A percentile compares a stretch with the other conserved stretches of the same genome.
Conservation (phyloP, 768 basidiomycete genomes). For the Hortiboletus flavorubellus region DNA sequence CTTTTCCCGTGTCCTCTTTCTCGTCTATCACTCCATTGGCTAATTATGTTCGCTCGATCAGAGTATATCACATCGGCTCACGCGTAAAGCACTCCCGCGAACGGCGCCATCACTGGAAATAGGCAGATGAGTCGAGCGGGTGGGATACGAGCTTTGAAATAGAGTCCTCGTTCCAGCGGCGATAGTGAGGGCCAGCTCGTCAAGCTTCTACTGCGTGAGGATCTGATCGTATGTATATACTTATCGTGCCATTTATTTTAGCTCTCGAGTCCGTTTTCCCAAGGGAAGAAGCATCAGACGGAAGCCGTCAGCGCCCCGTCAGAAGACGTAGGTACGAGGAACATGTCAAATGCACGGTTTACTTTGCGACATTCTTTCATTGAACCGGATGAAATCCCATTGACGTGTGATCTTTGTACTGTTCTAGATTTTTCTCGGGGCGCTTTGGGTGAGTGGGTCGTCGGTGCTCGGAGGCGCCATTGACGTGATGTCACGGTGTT, state of each 20-base stretch:
- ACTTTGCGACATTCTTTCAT: background rate
- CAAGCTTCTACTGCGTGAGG: conserved; percentile 19
- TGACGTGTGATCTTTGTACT: background rate
- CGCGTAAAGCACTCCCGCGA: background rate
- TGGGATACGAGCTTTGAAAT: conserved; percentile 1
- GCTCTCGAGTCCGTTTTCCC: background rate
- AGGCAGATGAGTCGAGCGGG: conserved; percentile 6
- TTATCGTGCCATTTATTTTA: conserved; percentile 4
- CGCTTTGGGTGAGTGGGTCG: background rate
- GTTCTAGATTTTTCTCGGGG: background rate
- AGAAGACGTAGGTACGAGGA: background rate
- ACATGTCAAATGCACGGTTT: background rate
- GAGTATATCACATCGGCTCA: background rate
- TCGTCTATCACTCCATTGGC: background rate
- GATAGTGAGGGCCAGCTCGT: background rate
- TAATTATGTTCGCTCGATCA: conserved; percentile 12
- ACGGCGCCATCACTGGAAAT: conserved; percentile 13
- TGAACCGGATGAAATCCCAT: background rate
- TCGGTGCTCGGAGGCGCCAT: conserved; percentile 1
- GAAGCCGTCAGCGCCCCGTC: too few relatives aligned
- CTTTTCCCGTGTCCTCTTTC: background rate
- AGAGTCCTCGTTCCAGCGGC: conserved; percentile 12
- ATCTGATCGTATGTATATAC: background rate
- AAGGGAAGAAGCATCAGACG: background rate
- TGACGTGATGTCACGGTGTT: conserved; percentile 12